A percentile compares a stretch with the other conserved stretches of the same genome.
These are phyloP conservation scores for Pythium sp. DNA, from an alignment of 352 stramenopile species.

Conservation along the genomic window DNA sequence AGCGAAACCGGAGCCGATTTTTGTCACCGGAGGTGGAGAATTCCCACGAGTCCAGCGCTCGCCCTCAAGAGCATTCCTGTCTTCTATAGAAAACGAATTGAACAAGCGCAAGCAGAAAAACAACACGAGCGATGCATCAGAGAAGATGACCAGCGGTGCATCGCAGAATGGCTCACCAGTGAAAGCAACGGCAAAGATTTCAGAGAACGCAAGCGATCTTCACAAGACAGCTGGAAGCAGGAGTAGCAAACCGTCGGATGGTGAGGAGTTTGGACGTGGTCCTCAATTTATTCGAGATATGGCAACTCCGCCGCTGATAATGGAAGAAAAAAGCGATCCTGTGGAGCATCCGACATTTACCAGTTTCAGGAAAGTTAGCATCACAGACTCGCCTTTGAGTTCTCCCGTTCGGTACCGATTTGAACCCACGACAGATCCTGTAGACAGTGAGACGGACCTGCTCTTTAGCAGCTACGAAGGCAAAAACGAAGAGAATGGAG, in stretches of 20 bases:
- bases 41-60: conserved; percentile 2
- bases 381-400: not conserved
- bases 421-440: not conserved
- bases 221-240: not conserved
- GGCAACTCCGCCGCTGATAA: not conserved
- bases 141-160: not conserved
- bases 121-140: not conserved
- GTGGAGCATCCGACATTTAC: not conserved
- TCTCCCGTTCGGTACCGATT: not conserved
- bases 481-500: conserved; percentile 15
- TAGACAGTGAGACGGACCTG: not conserved
- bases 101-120: conserved; percentile 16
- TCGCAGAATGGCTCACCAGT: not conserved
- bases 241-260: not conserved
- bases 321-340: not conserved
- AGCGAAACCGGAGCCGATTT: not conserved
- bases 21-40: not conserved
- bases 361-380: conserved; percentile 3
- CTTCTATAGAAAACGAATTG: conserved; percentile 24
- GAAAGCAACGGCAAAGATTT: not conserved
- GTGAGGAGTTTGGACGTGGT: not conserved
- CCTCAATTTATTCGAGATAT: not conserved
- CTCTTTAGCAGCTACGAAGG: not conserved
- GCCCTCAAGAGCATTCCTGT: conserved; percentile 25
- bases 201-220: not conserved